Conservation (phyloP, 176 grass and related monocot genomes). For the Oryza longistaminata region DNA sequence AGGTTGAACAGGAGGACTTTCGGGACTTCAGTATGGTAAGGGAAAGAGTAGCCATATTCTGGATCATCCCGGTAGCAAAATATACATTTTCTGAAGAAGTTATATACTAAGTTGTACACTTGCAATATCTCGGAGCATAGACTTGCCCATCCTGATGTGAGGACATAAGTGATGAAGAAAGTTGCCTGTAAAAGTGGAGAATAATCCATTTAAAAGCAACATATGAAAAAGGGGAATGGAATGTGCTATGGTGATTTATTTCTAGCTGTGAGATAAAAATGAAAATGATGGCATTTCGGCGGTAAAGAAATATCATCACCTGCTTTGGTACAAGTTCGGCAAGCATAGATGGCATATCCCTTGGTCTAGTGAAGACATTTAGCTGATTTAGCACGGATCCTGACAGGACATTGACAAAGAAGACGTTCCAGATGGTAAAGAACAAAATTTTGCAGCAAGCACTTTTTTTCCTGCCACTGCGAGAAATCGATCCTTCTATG, state of each 20-base stretch:
- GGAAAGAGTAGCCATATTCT: slow-evolving; percentile 69
- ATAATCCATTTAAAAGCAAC: background rate
- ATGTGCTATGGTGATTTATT: background rate
- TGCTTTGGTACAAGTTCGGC: slow-evolving; percentile 88
- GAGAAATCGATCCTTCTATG: slow-evolving; percentile 82
- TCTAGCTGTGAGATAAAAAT: background rate
- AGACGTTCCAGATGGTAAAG: slow-evolving; percentile 91
- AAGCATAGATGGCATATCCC: slow-evolving; percentile 74
- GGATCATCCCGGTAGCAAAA: slow-evolving; percentile 56
- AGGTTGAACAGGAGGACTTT: slow-evolving; percentile 77
- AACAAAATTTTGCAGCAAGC: slow-evolving; percentile 81
- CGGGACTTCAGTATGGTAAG: slow-evolving; percentile 93
- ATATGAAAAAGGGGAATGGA: background rate
- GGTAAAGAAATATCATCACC: slow-evolving; percentile 42
- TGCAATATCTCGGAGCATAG: slow-evolving; percentile 92
- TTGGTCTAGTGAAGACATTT: slow-evolving; percentile 70
- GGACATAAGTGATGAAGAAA: slow-evolving; percentile 96
- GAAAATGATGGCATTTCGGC: background rate
- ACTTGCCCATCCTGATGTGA: slow-evolving; percentile 88
- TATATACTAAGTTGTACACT: slow-evolving; percentile 64
- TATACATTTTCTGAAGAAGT: slow-evolving; percentile 64
- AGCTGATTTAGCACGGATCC: slow-evolving; percentile 74
- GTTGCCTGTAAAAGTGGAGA: slow-evolving; percentile 61
- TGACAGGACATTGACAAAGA: slow-evolving; percentile 93
- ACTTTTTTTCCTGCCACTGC: slow-evolving; percentile 79